Conservation (phyloP, 495 filamentous ascomycete genomes). For the Pseudotulostoma volvatum region DNA sequence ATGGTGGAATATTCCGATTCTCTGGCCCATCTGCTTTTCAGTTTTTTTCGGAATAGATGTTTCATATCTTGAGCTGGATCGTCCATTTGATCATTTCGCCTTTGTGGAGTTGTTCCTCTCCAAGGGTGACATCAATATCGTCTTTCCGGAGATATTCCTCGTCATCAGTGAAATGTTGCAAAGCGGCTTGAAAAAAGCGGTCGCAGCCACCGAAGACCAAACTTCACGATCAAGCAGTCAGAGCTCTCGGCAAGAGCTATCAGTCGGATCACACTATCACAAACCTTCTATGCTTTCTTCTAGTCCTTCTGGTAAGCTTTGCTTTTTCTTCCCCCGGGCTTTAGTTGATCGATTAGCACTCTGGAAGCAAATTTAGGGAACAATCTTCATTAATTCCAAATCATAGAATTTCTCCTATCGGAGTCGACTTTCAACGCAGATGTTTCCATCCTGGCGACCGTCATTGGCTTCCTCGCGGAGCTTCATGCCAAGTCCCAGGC, state of each 20-base stretch:
- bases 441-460: slow-evolving; percentile 42
- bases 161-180: slow-evolving; percentile 83
- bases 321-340: too few species aligned
- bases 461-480: slow-evolving; percentile 64
- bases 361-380: too few species aligned
- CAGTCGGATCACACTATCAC: slow-evolving; percentile 1
- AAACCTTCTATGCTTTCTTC: slow-evolving; percentile 11
- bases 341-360: too few species aligned
- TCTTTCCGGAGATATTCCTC: slow-evolving; percentile 62
- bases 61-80: slow-evolving; percentile 53
- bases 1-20: slow-evolving; percentile 73
- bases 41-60: slow-evolving; percentile 76
- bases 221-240: too few species aligned
- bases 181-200: slow-evolving; percentile 46
- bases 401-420: too few species aligned
- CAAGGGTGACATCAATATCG: slow-evolving; percentile 39
- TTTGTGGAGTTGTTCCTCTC: slow-evolving; percentile 52
- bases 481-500: slow-evolving; percentile 52
- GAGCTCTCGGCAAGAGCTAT: slow-evolving; percentile 4
- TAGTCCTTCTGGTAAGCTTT: slow-evolving; percentile 9
- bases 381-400: too few species aligned
- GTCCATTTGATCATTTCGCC: slow-evolving; percentile 53
- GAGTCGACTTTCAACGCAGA: too few species aligned
- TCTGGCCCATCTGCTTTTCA: slow-evolving; percentile 85
- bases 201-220: slow-evolving; percentile 2